A percentile compares a stretch with the other conserved stretches of the same genome.
Conservation (phyloP, 108 stramenopile genomes). For the Aurantiochytrium sp. region DNA sequence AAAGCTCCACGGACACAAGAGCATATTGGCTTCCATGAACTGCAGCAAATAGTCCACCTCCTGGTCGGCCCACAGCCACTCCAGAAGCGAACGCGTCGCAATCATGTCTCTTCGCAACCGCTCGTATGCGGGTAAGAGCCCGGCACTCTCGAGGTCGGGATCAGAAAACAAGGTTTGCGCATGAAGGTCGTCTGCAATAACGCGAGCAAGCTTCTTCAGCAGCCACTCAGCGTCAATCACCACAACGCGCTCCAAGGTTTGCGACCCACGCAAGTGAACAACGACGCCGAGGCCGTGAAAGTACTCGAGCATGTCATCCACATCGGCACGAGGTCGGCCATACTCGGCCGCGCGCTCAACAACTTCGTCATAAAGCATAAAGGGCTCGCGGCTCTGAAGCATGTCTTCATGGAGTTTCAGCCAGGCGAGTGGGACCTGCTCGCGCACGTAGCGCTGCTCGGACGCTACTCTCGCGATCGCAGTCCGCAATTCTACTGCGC, state of each 20-base stretch:
- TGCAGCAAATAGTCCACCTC: neutral
- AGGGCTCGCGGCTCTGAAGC: too few species aligned
- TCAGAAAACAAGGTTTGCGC: neutral
- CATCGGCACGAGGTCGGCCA: neutral
- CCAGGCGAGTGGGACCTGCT: too few species aligned
- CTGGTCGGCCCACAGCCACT: neutral
- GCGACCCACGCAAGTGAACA: neutral
- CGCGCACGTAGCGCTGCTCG: too few species aligned
- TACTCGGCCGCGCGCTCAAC: neutral
- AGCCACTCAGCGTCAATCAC: neutral
- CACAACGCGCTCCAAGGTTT: neutral
- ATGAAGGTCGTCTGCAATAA: neutral
- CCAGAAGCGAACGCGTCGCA: neutral
- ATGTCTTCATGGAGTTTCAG: too few species aligned
- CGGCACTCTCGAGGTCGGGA: neutral
- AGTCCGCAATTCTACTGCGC: too few species aligned
- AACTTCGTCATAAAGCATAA: neutral
- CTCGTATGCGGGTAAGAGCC: neutral
- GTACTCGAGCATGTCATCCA: neutral
- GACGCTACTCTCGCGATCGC: too few species aligned
- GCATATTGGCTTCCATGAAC: neutral
- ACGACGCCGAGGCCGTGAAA: neutral
- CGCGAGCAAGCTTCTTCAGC: neutral
- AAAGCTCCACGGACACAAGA: neutral
- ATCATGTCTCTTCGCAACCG: neutral